Percentiles rank a stretch among this genome's conserved stretches.
phyloP scores from a whole-genome alignment of 768 basidiomycete species.

The Floccularia luteovirens region DNA sequence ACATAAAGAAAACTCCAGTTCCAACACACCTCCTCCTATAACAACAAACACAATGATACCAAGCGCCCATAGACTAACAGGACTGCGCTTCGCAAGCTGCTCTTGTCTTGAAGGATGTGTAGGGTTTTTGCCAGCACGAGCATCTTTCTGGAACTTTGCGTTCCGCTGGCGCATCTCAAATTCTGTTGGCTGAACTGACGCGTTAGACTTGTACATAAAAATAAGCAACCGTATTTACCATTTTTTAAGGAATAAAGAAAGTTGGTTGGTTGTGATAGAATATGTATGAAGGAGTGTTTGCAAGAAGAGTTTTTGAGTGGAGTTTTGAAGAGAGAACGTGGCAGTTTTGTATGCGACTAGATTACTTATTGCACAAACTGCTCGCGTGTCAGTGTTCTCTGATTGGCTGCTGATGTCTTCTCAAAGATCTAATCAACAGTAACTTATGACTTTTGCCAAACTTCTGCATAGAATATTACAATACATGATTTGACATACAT shows the following conservation, averaged over 20 bases:
- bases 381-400: no score
- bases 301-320: background rate
- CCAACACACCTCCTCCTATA: constrained; percentile 64
- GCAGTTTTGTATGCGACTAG: constrained; percentile 9
- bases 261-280: constrained; percentile 3
- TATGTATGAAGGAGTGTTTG: constrained; percentile 8
- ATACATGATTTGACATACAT: background rate
- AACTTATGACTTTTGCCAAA: no score
- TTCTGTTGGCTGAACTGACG: constrained; percentile 54
- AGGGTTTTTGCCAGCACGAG: constrained; percentile 69
- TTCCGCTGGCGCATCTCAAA: constrained; percentile 80
- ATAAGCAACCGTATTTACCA: constrained; percentile 13
- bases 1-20: background rate
- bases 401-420: no score
- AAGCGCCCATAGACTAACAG: constrained; percentile 69
- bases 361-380: no score
- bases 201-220: constrained; percentile 1
- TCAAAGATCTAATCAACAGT: no score
- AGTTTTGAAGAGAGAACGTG: constrained; percentile 14
- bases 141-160: constrained; percentile 70
- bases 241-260: constrained; percentile 10
- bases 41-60: constrained; percentile 73
- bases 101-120: constrained; percentile 69
- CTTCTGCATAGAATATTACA: no score
- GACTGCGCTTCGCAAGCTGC: constrained; percentile 61